Base-by-base conservation (phyloP, 306 rosid species). In the Comarum palustre region DNA sequence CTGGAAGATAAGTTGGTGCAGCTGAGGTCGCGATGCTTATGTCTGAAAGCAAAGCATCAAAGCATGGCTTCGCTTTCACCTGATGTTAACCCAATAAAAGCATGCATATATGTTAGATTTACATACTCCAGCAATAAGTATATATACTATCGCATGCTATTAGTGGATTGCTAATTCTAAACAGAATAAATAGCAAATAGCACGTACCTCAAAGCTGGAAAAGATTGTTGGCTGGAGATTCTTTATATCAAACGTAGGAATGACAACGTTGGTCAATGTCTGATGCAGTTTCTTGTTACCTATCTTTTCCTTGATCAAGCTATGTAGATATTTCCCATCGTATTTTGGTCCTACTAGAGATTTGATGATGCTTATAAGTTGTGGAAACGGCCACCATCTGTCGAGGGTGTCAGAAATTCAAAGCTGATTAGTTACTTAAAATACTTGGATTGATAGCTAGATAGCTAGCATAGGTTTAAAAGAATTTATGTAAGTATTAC, bases 1-100 rank as follows among this genome's bases (percentile, higher is more conserved):
- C 86, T 4, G 96, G 96, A 52, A 87, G 68, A 77, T 87, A 85
- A n/a, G 96, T 90, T 17, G 96, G 96, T 17, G 96, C 92, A 10
- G 96, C 96, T 0, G 92, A 87, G 13, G 96, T 90, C n/a, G 81
- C 73, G 16, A 87, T 87, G 84, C 92, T 78, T 78, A 90, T 82
- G 62, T 89, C 96, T 4, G 90, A 80, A 15, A 85, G 50, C 20
- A 36, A 62, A 0, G 80, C 90, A 71, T 87, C 70, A 25, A 75
- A 11, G 1, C 14, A 45, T 16, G 82, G 84, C 22, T 74, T 47
- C 0, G 73, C 36, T 70, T 82, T 75, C 52, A 82, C 46, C 96
- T 87, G 81, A 14, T 59, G n/a, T 14, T 5, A 13, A 3, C 9
- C 19, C 8, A 58, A 59, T 15, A 29, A 16, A 31, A 59, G 20